Evolutionary conservation across 1,284 basidiomycete species (phyloP), one percentile per base, ranked within the genome.

Genomic region (Hemileia vastatrix): DNA sequence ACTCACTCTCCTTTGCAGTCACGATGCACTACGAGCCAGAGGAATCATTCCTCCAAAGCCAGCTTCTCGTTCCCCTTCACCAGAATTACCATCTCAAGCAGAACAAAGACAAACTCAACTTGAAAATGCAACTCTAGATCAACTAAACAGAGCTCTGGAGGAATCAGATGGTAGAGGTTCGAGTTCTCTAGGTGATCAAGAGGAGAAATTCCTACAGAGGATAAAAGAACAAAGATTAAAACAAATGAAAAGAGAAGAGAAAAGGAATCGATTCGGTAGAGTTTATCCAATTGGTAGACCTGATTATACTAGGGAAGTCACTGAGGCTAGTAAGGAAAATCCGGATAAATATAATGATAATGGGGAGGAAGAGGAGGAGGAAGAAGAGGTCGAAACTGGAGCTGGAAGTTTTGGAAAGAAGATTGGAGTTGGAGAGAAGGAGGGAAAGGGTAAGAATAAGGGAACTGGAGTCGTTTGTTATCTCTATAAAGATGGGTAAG

Each of bases 221-320:
- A 84, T 88, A 69, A 80, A 85, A 15, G 78, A 81, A 67, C 82
- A 86, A 71, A 81, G 87, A 32, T 72, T 92, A 50, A 81, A 80
- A 3, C 83, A 88, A 66, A 82, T 92, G 70, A 80, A 80, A 58
- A 78, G 78, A 31, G 82, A 83, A 63, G 79, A 83, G 64, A 82
- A 82, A 70, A 82, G 80, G 64, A 85, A 84, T 6, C 83, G 85
- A 59, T 96, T 92, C 73, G 92, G 94, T 19, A 79, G 84, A 50
- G 83, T 97, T 54, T 48, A 76, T 76, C 91, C 91, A 1, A 94
- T 98, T 66, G 84, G 84, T 31, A 80, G 94, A 67, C 90, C 92
- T 18, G 93, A 96, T 75, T 98, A 97, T 77, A 94, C 88, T 33
- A 81, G 87, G 55, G 90, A 97, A 72, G 89, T 98, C 15, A 97